phyloP scores from a whole-genome alignment of 805 yeast genomes.

The Blastobotrys parvus region DNA sequence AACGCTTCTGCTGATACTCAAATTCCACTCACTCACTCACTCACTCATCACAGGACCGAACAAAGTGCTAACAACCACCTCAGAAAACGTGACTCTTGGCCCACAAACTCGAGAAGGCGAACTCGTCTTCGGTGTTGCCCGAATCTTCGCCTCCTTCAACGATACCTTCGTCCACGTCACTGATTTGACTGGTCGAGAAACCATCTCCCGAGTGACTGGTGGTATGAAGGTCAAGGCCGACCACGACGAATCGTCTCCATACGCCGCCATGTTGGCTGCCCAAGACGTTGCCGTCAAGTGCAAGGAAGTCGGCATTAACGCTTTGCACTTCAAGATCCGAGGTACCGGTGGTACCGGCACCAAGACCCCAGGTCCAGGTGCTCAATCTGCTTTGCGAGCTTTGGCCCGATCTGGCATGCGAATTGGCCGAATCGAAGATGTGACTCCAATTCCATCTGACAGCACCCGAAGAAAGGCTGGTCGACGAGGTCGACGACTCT shows the following conservation, averaged over 20 bases:
- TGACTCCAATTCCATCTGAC: slow-evolving; percentile 99
- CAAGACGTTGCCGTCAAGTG: slow-evolving; percentile 98
- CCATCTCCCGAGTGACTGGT: slow-evolving; percentile 99
- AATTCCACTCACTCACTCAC: no score
- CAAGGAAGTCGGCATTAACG: slow-evolving; percentile 99
- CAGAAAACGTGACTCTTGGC: slow-evolving; percentile 48
- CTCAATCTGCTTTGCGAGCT: slow-evolving; percentile 98
- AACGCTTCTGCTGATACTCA: no score
- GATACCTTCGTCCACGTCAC: slow-evolving; percentile 99
- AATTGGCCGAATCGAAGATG: slow-evolving; percentile 99
- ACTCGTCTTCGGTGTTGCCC: slow-evolving; percentile 99
- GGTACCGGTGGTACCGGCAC: slow-evolving; percentile 99
- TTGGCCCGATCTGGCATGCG: slow-evolving; percentile 99
- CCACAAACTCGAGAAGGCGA: slow-evolving; percentile 93
- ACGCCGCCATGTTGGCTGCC: slow-evolving; percentile 99
- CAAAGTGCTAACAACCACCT: not conserved
- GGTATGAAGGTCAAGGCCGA: slow-evolving; percentile 99
- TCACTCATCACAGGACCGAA: not conserved
- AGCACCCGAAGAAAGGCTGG: slow-evolving; percentile 99
- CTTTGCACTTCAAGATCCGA: slow-evolving; percentile 98
- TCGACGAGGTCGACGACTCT: slow-evolving; percentile 99
- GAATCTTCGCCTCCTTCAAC: slow-evolving; percentile 99
- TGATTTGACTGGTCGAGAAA: slow-evolving; percentile 99
- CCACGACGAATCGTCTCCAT: slow-evolving; percentile 99
- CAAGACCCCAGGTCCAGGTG: slow-evolving; percentile 99